Evolutionary conservation across 106 monocot genomes (phyloP).

Genomic region (Dendrobium chrysotoxum): DNA sequence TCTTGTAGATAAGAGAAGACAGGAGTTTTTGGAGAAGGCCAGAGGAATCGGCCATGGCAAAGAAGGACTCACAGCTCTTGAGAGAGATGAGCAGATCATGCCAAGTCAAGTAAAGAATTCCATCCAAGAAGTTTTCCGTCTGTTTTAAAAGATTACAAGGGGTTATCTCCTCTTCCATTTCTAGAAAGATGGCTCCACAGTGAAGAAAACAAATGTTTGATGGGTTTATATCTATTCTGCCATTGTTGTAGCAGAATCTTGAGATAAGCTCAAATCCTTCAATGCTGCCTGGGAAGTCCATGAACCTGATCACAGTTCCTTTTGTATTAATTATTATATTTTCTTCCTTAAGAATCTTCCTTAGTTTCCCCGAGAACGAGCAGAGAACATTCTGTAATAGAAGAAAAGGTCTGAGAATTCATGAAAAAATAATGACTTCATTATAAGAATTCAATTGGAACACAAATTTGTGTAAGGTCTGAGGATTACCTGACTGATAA

Average conservation of each 20-base stretch:
- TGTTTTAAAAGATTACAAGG: conserved; percentile 42
- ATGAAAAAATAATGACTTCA: neutral
- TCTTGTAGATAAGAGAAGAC: conserved; percentile 45
- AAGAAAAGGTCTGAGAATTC: neutral
- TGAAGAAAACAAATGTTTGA: conserved; percentile 37
- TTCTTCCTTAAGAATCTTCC: conserved; percentile 37
- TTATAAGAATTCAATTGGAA: neutral
- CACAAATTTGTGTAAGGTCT: neutral
- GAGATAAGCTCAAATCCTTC: conserved; percentile 53
- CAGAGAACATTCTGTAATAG: conserved; percentile 35
- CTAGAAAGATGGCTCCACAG: conserved; percentile 38
- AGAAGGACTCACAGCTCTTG: conserved; percentile 41
- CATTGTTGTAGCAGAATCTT: conserved; percentile 67
- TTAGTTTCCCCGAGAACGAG: conserved; percentile 50
- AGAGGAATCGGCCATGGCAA: conserved; percentile 31
- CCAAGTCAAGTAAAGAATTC: conserved; percentile 68
- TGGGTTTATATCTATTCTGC: conserved; percentile 40
- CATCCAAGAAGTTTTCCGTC: conserved; percentile 51
- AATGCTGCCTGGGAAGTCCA: conserved; percentile 54
- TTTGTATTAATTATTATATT: conserved; percentile 23
- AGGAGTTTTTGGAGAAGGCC: conserved; percentile 53
- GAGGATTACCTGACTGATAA: conserved; percentile 44
- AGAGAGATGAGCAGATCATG: conserved; percentile 42
- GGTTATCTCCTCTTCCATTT: conserved; percentile 52
- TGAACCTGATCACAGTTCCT: conserved; percentile 25